These are phyloP conservation scores for Pichia sp. DNA, from an alignment of 1,139 yeast genomes.

Conservation along the genomic window DNA sequence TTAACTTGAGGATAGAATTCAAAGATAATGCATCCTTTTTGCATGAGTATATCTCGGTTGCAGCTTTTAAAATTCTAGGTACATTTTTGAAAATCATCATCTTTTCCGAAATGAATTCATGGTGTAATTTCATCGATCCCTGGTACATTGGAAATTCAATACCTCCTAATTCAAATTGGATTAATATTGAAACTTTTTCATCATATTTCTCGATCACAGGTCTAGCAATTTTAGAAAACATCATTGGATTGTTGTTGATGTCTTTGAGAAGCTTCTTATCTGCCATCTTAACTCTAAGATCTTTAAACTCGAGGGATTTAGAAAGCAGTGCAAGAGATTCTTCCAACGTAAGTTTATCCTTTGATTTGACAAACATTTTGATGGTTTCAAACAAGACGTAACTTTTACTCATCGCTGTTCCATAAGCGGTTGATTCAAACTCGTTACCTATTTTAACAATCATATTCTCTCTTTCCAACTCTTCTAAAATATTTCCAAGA, in stretches of 20 bases:
- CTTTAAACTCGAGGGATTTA: constrained; percentile 40
- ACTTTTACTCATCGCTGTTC: constrained; percentile 46
- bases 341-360: constrained; percentile 19
- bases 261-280: constrained; percentile 44
- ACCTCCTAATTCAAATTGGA: constrained; percentile 50
- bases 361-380: constrained; percentile 33
- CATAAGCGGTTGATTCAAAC: constrained; percentile 38
- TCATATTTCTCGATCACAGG: constrained; percentile 27
- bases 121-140: constrained; percentile 39
- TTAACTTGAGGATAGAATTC: constrained; percentile 35
- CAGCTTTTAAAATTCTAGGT: constrained; percentile 41
- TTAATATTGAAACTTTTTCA: constrained; percentile 38
- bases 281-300: constrained; percentile 39
- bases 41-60: constrained; percentile 42
- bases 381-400: constrained; percentile 44
- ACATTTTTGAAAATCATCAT: constrained; percentile 39
- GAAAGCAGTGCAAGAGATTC: constrained; percentile 35
- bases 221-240: constrained; percentile 35
- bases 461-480: constrained; percentile 33
- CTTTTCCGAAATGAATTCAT: constrained; percentile 43
- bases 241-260: constrained; percentile 38
- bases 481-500: constrained; percentile 34
- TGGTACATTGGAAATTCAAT: constrained; percentile 41
- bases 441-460: constrained; percentile 22
- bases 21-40: constrained; percentile 42